Percentiles rank a stretch among this genome's conserved stretches.
Conservation (phyloP, 176 grass and related monocot species). For the Carex littledalei region DNA sequence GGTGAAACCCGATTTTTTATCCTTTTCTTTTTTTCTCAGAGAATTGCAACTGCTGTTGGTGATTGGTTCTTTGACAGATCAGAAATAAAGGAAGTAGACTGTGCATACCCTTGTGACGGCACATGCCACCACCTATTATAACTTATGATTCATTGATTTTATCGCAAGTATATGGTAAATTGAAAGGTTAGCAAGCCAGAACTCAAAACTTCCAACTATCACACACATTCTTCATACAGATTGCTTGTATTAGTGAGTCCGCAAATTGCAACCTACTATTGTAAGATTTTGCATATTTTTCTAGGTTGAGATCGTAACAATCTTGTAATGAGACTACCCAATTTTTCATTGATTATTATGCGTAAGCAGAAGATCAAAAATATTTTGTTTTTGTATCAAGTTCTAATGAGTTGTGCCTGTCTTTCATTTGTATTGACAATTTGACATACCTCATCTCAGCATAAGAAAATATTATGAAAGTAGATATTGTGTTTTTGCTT, state of each 20-base stretch:
- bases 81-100: constrained; percentile 58
- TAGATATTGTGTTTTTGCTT: neutral
- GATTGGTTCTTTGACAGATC: constrained; percentile 72
- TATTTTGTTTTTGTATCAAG: neutral
- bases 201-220: neutral
- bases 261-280: constrained; percentile 6
- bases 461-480: neutral
- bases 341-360: constrained; percentile 7
- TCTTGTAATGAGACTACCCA: neutral
- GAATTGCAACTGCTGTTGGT: constrained; percentile 72
- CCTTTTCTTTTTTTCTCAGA: constrained; percentile 27
- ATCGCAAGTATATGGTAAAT: neutral
- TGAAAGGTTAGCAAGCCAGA: constrained; percentile 33
- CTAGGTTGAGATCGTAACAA: constrained; percentile 11
- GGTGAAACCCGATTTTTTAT: neutral
- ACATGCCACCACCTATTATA: constrained; percentile 71
- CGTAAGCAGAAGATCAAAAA: neutral
- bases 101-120: constrained; percentile 78
- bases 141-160: neutral
- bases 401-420: neutral
- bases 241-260: neutral
- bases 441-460: neutral
- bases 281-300: constrained; percentile 18
- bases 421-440: neutral
- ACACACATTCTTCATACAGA: neutral